Percentiles rank a stretch among this genome's conserved stretches.
phyloP scores from a whole-genome alignment of 148 eudicot species.

The Chenopodium album region DNA sequence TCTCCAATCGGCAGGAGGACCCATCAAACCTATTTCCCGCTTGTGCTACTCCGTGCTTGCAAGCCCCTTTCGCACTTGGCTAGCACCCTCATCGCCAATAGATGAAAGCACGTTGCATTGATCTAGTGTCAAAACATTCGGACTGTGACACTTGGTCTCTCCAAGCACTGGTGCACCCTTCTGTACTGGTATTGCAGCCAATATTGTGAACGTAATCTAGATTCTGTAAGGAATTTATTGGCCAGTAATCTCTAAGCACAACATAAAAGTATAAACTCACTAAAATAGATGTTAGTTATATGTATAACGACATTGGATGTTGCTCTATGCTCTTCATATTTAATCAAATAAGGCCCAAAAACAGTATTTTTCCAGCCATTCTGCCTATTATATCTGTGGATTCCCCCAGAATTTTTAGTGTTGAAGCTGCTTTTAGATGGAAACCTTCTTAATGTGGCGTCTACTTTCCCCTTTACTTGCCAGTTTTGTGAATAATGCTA shows the following conservation, averaged over 20 bases:
- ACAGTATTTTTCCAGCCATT: not conserved
- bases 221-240: not conserved
- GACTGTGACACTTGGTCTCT: not conserved
- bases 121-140: too few species aligned
- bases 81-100: too few species aligned
- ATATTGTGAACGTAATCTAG: not conserved
- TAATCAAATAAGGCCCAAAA: not conserved
- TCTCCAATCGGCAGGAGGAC: too few species aligned
- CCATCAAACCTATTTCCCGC: too few species aligned
- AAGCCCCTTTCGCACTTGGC: too few species aligned
- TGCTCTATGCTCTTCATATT: not conserved
- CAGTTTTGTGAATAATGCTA: not conserved
- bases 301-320: not conserved
- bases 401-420: not conserved
- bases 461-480: not conserved
- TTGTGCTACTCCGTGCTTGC: too few species aligned
- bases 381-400: not conserved
- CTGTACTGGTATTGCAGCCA: not conserved
- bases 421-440: not conserved
- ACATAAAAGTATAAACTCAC: not conserved
- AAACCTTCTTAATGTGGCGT: not conserved
- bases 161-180: not conserved
- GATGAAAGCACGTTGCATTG: too few species aligned
- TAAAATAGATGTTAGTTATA: not conserved
- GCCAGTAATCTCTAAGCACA: not conserved